These are phyloP conservation scores for Daldinia eschscholtzii DNA, from an alignment of 2,329 filamentous ascomycete species.

Conservation along the genomic window DNA sequence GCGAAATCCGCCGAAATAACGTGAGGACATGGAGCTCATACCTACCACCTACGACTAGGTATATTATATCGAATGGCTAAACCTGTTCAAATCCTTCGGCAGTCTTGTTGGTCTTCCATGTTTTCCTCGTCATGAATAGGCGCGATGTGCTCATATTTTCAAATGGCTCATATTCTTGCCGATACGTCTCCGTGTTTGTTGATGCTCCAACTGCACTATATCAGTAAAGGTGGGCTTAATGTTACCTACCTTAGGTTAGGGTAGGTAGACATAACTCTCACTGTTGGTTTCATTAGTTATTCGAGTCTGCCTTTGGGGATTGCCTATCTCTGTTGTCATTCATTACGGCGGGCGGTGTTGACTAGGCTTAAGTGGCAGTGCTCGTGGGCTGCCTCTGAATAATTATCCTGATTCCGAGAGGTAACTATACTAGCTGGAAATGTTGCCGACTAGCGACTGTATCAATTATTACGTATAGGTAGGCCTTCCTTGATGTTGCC, in stretches of 20 bases:
- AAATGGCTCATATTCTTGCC: not conserved
- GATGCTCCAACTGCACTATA: not conserved
- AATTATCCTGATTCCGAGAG: not conserved
- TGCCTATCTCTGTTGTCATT: not conserved
- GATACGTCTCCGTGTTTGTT: not conserved
- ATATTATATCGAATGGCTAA: conserved; percentile 12
- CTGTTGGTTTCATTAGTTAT: not conserved
- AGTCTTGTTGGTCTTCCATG: not conserved
- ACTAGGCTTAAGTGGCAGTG: not conserved
- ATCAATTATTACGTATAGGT: conserved; percentile 1
- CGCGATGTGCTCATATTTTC: not conserved
- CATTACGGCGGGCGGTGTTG: not conserved
- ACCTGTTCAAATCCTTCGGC: conserved; percentile 5
- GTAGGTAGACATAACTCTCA: not conserved
- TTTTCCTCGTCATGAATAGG: not conserved
- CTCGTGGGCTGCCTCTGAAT: not conserved
- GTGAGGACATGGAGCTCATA: not conserved
- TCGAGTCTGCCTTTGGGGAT: not conserved
- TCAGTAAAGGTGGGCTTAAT: not conserved
- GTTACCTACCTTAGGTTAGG: not conserved
- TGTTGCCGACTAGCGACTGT: not conserved
- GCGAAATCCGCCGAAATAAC: conserved; percentile 5
- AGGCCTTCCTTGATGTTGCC: conserved; percentile 25
- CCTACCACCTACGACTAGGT: not conserved
- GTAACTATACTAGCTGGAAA: not conserved